Evolutionary conservation across 306 rosid genomes (phyloP).

Genomic region (Luffa acutangula): DNA sequence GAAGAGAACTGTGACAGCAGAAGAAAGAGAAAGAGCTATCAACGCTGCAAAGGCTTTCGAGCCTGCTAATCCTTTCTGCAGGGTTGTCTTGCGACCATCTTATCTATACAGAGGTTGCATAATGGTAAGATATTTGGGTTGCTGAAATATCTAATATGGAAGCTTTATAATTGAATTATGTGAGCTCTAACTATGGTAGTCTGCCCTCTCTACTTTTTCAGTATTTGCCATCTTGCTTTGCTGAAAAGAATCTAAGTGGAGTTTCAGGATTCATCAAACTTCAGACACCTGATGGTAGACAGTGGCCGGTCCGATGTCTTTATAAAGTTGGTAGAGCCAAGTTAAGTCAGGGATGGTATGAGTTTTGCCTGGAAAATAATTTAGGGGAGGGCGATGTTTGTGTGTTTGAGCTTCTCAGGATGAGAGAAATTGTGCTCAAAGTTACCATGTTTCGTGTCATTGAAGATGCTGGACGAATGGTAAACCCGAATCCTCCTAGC

Average conservation of each 20-base stretch:
- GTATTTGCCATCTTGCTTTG: slow-evolving; percentile 98
- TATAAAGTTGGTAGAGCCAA: slow-evolving; percentile 82
- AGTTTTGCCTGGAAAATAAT: slow-evolving; percentile 69
- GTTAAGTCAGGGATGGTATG: slow-evolving; percentile 97
- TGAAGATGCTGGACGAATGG: slow-evolving; percentile 41
- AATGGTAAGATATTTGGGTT: slow-evolving; percentile 53
- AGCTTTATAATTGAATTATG: background rate
- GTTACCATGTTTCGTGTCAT: slow-evolving; percentile 60
- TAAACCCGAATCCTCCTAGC: slow-evolving; percentile 22
- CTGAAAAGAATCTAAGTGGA: slow-evolving; percentile 76
- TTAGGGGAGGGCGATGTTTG: slow-evolving; percentile 97
- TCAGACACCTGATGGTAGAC: slow-evolving; percentile 61
- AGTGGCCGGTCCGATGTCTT: slow-evolving; percentile 93
- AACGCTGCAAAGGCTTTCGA: slow-evolving; percentile 74
- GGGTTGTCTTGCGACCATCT: slow-evolving; percentile 93
- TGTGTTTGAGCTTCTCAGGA: slow-evolving; percentile 65
- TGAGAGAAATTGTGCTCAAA: slow-evolving; percentile 65
- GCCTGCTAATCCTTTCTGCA: slow-evolving; percentile 81
- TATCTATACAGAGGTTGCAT: slow-evolving; percentile 93
- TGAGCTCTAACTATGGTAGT: background rate
- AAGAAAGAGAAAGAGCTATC: slow-evolving; percentile 84
- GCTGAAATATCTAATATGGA: background rate
- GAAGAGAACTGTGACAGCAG: slow-evolving; percentile 92
- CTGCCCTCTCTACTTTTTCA: slow-evolving; percentile 21
- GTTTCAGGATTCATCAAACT: slow-evolving; percentile 94